Base-by-base conservation (phyloP, 1,284 basidiomycete genomes). In the Lentinula novae-zelandiae region DNA sequence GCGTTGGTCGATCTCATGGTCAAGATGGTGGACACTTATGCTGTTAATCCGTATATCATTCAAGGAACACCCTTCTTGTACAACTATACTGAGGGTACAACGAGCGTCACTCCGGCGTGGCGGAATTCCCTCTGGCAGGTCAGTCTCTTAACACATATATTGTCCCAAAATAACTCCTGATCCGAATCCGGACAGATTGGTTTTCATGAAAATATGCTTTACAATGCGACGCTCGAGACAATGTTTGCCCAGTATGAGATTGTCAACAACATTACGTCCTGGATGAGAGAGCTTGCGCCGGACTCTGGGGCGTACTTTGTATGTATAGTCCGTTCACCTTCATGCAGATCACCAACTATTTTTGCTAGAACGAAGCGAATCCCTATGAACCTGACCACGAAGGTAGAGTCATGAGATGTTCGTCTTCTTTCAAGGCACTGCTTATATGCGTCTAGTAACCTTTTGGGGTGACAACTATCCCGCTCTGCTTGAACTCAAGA, bases 401-500 rank as follows among this genome's bases (percentile, higher is more conserved):
- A 72, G 67, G 78, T 80, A 64, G 49, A 70, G 57, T 31, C 1
- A 3, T 20, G 31, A 39, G 9, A 13, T 22, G 22, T 13, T 60
- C 38, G 50, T 42, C 15, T 38, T 7, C 10, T 17, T 27, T 44
- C 20, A 8, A 46, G 15, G 38, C 33, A 63, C 55, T 60, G 31
- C 44, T 49, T n/a, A 6, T 20, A 22, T 51, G 44, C 39, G 64
- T 38, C 15, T 31, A 80, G 76, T 69, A 9, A 71, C 81, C 1
- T 85, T 83, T 68, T 86, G 83, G 83, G 83, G 83, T 1, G 64
- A 69, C 0, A 79, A 86, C 66, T 82, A 86, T 66, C 61, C 70
- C 0, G 68, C 71, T 58, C 70, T 86, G 1, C 69, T 84, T 15
- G 60, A 66, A 10, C 76, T 85, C 63, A 86, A 86, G 72, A 62